Percentiles rank a stretch among this genome's conserved stretches.
Evolutionary conservation across 2,329 filamentous ascomycete species (phyloP).

Genomic region (Xylariaceae sp.): DNA sequence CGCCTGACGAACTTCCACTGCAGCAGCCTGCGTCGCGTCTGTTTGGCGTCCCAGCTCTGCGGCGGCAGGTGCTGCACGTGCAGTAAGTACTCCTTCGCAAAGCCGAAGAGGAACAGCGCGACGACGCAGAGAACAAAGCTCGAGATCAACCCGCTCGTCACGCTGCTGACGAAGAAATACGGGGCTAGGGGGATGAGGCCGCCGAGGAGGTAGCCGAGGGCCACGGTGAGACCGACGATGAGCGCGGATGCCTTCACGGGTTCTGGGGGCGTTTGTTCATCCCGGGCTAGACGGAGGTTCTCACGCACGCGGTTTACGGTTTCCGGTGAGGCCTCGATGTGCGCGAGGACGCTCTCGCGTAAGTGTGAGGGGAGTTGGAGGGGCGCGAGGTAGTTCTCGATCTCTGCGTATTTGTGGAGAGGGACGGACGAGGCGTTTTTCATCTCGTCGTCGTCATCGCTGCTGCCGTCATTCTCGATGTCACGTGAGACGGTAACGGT

Average conservation of each 20-base stretch:
- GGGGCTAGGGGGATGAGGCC: conserved; percentile 66
- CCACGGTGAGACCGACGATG: conserved; percentile 60
- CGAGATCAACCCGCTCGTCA: conserved; percentile 49
- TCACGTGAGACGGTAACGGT: neutral
- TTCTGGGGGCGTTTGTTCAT: conserved; percentile 35
- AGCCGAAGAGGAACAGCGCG: conserved; percentile 60
- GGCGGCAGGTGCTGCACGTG: conserved; percentile 7
- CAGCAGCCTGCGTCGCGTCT: conserved; percentile 34
- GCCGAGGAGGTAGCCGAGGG: conserved; percentile 63
- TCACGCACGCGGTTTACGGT: conserved; percentile 9
- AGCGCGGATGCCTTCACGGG: conserved; percentile 36
- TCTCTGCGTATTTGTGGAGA: neutral
- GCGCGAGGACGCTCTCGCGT: conserved; percentile 22
- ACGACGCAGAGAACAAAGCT: conserved; percentile 57
- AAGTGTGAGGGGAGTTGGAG: conserved; percentile 26
- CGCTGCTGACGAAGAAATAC: conserved; percentile 54
- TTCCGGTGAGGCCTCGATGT: conserved; percentile 20
- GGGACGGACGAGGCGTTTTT: conserved; percentile 10
- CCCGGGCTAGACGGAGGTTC: neutral
- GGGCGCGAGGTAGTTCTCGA: conserved; percentile 25
- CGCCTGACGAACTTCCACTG: conserved; percentile 25
- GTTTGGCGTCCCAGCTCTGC: conserved; percentile 23
- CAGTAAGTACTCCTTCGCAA: conserved; percentile 52
- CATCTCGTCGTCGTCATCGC: conserved; percentile 37
- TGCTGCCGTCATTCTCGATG: neutral